Conservation (phyloP, 208 protist genomes). For the Leishmania tropica region DNA sequence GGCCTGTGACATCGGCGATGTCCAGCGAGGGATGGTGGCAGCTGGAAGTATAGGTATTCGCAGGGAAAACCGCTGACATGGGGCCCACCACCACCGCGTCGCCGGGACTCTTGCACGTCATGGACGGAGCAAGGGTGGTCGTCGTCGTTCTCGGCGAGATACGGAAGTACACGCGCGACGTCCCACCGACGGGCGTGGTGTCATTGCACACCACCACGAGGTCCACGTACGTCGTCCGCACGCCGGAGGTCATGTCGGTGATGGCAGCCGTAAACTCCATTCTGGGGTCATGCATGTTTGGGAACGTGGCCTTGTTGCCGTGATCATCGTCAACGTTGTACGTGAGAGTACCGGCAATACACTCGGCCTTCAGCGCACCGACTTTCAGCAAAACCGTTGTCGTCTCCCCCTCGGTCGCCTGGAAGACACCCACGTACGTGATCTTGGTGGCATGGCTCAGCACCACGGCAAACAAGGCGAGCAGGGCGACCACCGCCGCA, state of each 20-base stretch:
- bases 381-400: slow-evolving; percentile 6
- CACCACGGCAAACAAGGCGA: slow-evolving; percentile 15
- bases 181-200: slow-evolving; percentile 43
- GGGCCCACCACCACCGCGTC: slow-evolving; percentile 20
- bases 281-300: slow-evolving; percentile 13
- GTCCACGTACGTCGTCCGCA: slow-evolving; percentile 16
- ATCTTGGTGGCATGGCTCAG: slow-evolving; percentile 8
- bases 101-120: slow-evolving; percentile 27
- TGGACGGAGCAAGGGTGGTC: slow-evolving; percentile 22
- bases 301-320: slow-evolving; percentile 41
- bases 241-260: slow-evolving; percentile 27
- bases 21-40: slow-evolving; percentile 12
- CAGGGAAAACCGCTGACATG: slow-evolving; percentile 1
- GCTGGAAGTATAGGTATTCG: slow-evolving; percentile 14
- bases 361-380: slow-evolving; percentile 4
- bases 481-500: slow-evolving; percentile 15
- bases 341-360: slow-evolving; percentile 31
- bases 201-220: slow-evolving; percentile 55
- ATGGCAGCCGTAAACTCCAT: slow-evolving; percentile 41
- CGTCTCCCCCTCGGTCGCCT: slow-evolving; percentile 33
- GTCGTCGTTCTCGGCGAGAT: slow-evolving; percentile 28
- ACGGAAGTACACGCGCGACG: slow-evolving; percentile 44
- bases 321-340: slow-evolving; percentile 33
- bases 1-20: slow-evolving; percentile 10
- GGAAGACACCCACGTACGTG: slow-evolving; percentile 45